phyloP scores from a whole-genome alignment of 2,329 filamentous ascomycete species.

The Atkinsonella texensis region DNA sequence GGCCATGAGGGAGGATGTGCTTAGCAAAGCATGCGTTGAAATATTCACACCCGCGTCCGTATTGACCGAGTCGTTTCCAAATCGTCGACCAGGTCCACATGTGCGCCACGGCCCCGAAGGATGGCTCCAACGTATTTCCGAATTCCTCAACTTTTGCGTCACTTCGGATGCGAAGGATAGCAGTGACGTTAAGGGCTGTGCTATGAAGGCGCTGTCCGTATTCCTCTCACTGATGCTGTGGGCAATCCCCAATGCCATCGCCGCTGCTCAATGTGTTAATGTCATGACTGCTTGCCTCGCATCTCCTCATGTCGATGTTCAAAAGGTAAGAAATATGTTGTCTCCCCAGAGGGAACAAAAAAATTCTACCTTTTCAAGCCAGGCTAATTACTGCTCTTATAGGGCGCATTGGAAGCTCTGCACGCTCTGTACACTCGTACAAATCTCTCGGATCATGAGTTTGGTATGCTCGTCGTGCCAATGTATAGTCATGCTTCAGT shows the following conservation, averaged over 20 bases:
- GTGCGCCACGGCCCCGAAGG: constrained; percentile 72
- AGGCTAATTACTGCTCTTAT: constrained; percentile 10
- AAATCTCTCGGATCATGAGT: constrained; percentile 66
- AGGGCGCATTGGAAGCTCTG: constrained; percentile 74
- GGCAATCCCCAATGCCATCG: constrained; percentile 75
- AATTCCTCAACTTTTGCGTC: constrained; percentile 63
- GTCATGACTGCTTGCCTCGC: constrained; percentile 61
- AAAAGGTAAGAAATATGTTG: constrained; percentile 42
- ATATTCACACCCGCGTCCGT: constrained; percentile 76
- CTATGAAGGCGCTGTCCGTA: constrained; percentile 64
- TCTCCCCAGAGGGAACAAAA: not conserved
- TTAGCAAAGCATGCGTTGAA: constrained; percentile 85
- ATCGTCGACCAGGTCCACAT: constrained; percentile 53
- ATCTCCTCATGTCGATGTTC: constrained; percentile 56
- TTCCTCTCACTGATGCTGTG: constrained; percentile 73
- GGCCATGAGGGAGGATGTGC: constrained; percentile 65
- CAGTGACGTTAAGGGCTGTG: constrained; percentile 56
- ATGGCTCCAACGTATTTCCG: constrained; percentile 70
- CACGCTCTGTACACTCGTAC: constrained; percentile 68
- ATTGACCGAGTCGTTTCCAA: constrained; percentile 63
- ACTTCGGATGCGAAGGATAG: constrained; percentile 51
- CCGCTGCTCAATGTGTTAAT: constrained; percentile 56
- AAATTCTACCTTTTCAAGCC: too few relatives aligned
- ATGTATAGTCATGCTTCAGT: constrained; percentile 67
- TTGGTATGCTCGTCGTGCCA: constrained; percentile 62